These are phyloP conservation scores for Cunninghamia lanceolata DNA, from an alignment of 75 land plant genomes.

Conservation along the genomic window DNA sequence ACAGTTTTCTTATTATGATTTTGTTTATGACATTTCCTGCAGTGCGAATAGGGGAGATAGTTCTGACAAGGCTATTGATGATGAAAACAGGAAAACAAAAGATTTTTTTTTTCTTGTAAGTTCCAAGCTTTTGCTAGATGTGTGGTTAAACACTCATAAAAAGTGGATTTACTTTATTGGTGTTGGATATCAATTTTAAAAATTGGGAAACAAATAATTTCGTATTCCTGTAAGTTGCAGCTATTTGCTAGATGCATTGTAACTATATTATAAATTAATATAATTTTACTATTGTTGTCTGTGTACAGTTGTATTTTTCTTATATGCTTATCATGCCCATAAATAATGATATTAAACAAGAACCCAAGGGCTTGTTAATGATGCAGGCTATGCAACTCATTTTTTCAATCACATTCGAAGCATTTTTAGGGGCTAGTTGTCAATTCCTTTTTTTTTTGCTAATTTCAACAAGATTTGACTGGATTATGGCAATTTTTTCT, in stretches of 20 bases:
- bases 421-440: neutral
- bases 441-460: neutral
- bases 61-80: constrained; percentile 72
- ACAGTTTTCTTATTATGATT: neutral
- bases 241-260: neutral
- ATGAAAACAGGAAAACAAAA: constrained; percentile 55
- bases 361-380: neutral
- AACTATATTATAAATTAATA: neutral
- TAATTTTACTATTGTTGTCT: neutral
- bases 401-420: neutral
- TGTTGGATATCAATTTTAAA: constrained; percentile 22
- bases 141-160: neutral
- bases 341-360: neutral
- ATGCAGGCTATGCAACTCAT: neutral
- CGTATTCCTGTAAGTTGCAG: constrained; percentile 16
- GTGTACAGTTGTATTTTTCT: neutral
- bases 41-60: constrained; percentile 88
- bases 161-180: neutral
- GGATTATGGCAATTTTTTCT: neutral
- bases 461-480: neutral
- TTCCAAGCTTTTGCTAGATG: constrained; percentile 1
- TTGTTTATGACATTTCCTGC: constrained; percentile 18
- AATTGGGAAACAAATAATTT: constrained; percentile 29
- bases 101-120: constrained; percentile 84
- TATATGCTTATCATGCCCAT: neutral